Evolutionary conservation across 805 yeast genomes (phyloP), one percentile per base, ranked within the genome.

Genomic region (Lachancea fermentati): DNA sequence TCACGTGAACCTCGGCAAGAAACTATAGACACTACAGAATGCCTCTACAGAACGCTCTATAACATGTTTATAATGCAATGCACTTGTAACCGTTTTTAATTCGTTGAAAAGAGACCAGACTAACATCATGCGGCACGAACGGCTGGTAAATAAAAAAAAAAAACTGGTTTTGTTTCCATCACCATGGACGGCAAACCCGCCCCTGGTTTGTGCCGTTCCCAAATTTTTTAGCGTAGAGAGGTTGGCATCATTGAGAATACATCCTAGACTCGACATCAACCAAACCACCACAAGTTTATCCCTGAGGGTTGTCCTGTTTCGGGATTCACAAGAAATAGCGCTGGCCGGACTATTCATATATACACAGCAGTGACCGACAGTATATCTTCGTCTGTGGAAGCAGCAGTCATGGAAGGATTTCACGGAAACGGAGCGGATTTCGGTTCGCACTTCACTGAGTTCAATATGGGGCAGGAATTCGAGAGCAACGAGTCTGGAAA

Each of bases 1-100:
- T 42, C 85, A 83, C 52, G 80, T 88, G 46, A 85, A 84, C 66
- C 59, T 82, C 50, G 73, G 70, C 4, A 59, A 57, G 46, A 47
- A 29, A 19, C 42, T 45, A 18, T 52, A 44, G 19, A 41, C 6
- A n/a, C n/a, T n/a, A n/a, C n/a, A n/a, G n/a, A n/a, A n/a, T 24
- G 28, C 28, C 12, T 12, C 11, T 24, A 9, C 8, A 24, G 28
- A 24, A 8, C 28, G 28, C 12, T 24, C 11, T 9, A 24, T 24
- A 24, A 24, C 8, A 24, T 12, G 28, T 24, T 12, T n/a, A n/a
- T n/a, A n/a, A n/a, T n/a, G n/a, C n/a, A n/a, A n/a, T n/a, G n/a
- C n/a, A n/a, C n/a, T n/a, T n/a, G n/a, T n/a, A n/a, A n/a, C n/a
- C n/a, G n/a, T n/a, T n/a, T n/a, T n/a, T n/a, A n/a, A n/a, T n/a